Percentiles rank a stretch among this genome's conserved stretches.
Conservation (phyloP, 192 early-diverging fungal species). For the Mortierella hygrophila region DNA sequence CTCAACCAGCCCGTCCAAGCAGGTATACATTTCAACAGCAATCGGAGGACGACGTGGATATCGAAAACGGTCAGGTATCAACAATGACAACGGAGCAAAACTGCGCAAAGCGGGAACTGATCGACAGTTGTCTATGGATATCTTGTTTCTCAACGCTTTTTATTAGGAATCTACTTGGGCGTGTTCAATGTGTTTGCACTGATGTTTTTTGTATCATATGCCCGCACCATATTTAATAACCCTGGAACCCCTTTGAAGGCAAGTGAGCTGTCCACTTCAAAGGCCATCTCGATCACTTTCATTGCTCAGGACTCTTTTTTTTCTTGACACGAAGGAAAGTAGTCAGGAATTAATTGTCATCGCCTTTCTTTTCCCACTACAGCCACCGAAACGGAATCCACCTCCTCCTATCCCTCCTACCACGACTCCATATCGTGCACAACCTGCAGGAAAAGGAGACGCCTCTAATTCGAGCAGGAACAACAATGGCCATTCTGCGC, state of each 20-base stretch:
- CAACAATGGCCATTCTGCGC: not conserved
- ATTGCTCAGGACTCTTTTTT: not conserved
- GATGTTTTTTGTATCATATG: constrained; percentile 59
- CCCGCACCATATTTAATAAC: constrained; percentile 47
- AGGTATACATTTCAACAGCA: constrained; percentile 13
- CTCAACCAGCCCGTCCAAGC: constrained; percentile 24
- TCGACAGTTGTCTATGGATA: not conserved
- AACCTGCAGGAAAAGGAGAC: not conserved
- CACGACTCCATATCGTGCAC: constrained; percentile 40
- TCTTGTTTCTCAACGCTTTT: not conserved
- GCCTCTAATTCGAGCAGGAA: not conserved
- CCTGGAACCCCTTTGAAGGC: constrained; percentile 64
- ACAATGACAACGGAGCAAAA: not conserved
- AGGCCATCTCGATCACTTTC: not conserved
- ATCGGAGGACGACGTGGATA: not conserved
- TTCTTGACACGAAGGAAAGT: constrained; percentile 7
- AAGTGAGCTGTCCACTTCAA: constrained; percentile 8
- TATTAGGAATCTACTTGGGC: constrained; percentile 51
- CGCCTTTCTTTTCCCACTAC: constrained; percentile 5
- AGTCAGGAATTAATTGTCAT: not conserved
- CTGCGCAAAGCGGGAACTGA: not conserved
- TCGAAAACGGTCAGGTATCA: not conserved
- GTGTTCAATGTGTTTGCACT: constrained; percentile 44
- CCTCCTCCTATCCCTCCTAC: constrained; percentile 23
- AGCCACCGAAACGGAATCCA: constrained; percentile 19